Percentiles rank a stretch among this genome's conserved stretches.
These are phyloP conservation scores for Yamadazyma kanchanaburiensis DNA, from an alignment of 1,139 yeast species.

Conservation along the genomic window DNA sequence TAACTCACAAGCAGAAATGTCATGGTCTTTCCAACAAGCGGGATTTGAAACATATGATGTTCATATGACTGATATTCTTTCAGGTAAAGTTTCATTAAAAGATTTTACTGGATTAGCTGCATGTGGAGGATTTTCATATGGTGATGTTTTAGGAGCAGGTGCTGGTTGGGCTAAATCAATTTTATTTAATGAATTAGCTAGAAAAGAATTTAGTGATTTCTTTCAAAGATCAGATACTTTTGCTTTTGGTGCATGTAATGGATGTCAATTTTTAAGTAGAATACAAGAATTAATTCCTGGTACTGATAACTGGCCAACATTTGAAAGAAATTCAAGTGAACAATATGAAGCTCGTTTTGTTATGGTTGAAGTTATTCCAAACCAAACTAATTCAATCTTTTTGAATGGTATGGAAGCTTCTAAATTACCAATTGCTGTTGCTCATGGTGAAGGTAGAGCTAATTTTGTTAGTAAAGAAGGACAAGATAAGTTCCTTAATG, in stretches of 20 bases:
- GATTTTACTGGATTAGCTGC: slow-evolving; percentile 94
- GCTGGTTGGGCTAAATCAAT: slow-evolving; percentile 99
- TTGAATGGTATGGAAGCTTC: slow-evolving; percentile 90
- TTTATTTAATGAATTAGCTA: slow-evolving; percentile 75
- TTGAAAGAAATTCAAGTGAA: slow-evolving; percentile 87
- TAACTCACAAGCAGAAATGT: slow-evolving; percentile 98
- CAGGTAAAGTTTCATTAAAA: slow-evolving; percentile 68
- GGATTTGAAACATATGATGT: slow-evolving; percentile 94
- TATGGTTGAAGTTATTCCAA: slow-evolving; percentile 73
- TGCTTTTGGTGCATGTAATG: slow-evolving; percentile 99
- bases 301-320: slow-evolving; percentile 94
- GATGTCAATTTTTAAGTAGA: slow-evolving; percentile 94
- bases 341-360: slow-evolving; percentile 96
- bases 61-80: slow-evolving; percentile 90
- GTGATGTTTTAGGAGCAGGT: slow-evolving; percentile 99
- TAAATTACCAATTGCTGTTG: slow-evolving; percentile 91
- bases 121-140: slow-evolving; percentile 99
- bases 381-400: slow-evolving; percentile 62
- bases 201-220: slow-evolving; percentile 72
- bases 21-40: slow-evolving; percentile 93
- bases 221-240: slow-evolving; percentile 90
- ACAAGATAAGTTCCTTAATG: slow-evolving; percentile 42
- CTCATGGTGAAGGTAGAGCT: slow-evolving; percentile 98
- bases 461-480: slow-evolving; percentile 48
- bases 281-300: slow-evolving; percentile 90